A percentile compares a stretch with the other conserved stretches of the same genome.
These are phyloP conservation scores for Orbilia quercus DNA, from an alignment of 2,329 filamentous ascomycete species.

Conservation along the genomic window DNA sequence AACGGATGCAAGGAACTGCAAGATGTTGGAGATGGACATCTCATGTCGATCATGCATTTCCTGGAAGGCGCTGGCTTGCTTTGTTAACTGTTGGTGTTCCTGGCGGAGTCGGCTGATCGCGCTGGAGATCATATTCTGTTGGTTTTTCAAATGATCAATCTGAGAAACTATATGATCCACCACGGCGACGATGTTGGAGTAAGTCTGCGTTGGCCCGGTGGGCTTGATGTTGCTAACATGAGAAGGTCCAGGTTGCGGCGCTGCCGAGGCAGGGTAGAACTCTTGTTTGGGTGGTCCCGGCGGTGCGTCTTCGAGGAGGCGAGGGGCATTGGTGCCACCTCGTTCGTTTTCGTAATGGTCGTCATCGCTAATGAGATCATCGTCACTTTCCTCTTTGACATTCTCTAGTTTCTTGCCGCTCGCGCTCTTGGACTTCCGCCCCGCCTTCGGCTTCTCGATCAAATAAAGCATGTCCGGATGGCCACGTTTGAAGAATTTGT, in stretches of 20 bases:
- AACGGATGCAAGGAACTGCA: slow-evolving; percentile 95
- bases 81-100: slow-evolving; percentile 88
- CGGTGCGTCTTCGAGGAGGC: slow-evolving; percentile 47
- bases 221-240: slow-evolving; percentile 62
- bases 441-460: slow-evolving; percentile 71
- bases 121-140: slow-evolving; percentile 85
- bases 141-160: slow-evolving; percentile 81
- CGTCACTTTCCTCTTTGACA: slow-evolving; percentile 74
- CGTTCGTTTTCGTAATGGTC: slow-evolving; percentile 61
- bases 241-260: slow-evolving; percentile 53
- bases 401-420: slow-evolving; percentile 75
- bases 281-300: slow-evolving; percentile 33
- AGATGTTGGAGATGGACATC: slow-evolving; percentile 97
- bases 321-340: slow-evolving; percentile 62
- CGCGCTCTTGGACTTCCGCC: slow-evolving; percentile 64
- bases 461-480: slow-evolving; percentile 80
- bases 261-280: slow-evolving; percentile 22
- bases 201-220: slow-evolving; percentile 66
- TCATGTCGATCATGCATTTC: slow-evolving; percentile 95
- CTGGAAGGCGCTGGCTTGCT: slow-evolving; percentile 88
- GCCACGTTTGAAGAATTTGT: slow-evolving; percentile 93
- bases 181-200: slow-evolving; percentile 62
- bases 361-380: slow-evolving; percentile 59
- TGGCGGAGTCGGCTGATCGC: slow-evolving; percentile 83
- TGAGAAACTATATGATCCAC: slow-evolving; percentile 66